These are phyloP conservation scores for Pyricularia sp. DNA, from an alignment of 2,329 filamentous ascomycete genomes.

Conservation along the genomic window DNA sequence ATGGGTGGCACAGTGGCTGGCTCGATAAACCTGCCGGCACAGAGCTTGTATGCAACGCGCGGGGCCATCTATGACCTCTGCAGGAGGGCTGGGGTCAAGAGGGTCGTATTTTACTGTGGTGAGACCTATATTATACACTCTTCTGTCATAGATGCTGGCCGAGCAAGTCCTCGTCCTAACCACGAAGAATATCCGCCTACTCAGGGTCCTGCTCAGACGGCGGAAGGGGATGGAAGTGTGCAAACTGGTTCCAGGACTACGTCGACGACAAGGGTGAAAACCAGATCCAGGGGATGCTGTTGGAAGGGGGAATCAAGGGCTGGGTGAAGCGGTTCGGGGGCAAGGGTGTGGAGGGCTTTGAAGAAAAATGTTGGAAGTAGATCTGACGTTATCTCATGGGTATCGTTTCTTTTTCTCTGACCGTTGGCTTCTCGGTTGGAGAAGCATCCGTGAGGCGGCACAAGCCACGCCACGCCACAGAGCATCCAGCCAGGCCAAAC, in stretches of 20 bases:
- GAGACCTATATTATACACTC: constrained; percentile 7
- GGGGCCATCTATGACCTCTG: constrained; percentile 34
- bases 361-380: constrained; percentile 24
- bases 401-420: background rate
- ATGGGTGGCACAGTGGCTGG: constrained; percentile 46
- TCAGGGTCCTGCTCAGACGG: constrained; percentile 30
- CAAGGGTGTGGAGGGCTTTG: constrained; percentile 35
- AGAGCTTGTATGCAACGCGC: constrained; percentile 38
- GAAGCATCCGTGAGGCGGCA: background rate
- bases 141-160: background rate
- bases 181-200: background rate
- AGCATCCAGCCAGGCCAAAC: background rate
- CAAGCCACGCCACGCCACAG: background rate
- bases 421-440: background rate
- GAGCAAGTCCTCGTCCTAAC: background rate
- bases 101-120: constrained; percentile 45
- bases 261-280: constrained; percentile 30
- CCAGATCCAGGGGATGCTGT: constrained; percentile 29
- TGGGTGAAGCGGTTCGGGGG: constrained; percentile 38
- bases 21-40: constrained; percentile 45
- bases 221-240: constrained; percentile 37
- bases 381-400: background rate
- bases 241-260: constrained; percentile 44
- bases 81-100: constrained; percentile 32
- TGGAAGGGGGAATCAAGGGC: constrained; percentile 40